These are phyloP conservation scores for Xanthoconium purpureum DNA, from an alignment of 768 basidiomycete genomes.

Conservation along the genomic window DNA sequence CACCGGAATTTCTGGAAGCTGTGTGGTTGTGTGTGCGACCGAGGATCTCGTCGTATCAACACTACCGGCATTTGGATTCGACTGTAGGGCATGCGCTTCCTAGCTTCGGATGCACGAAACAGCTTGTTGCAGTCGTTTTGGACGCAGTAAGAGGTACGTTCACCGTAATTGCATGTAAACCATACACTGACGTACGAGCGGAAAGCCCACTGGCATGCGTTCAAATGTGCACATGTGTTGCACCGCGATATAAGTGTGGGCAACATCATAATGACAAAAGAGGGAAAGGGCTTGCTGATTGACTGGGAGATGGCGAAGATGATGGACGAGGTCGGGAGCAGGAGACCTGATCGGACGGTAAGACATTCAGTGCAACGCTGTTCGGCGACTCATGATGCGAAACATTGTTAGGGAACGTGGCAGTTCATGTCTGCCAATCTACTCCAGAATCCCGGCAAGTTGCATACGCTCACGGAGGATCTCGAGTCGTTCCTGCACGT, in stretches of 20 bases:
- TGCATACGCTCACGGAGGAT: constrained; percentile 29
- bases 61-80: not conserved
- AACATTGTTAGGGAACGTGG: not conserved
- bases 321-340: not conserved
- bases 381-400: not conserved
- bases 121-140: not conserved
- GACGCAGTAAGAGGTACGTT: not conserved
- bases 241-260: constrained; percentile 28
- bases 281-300: constrained; percentile 13
- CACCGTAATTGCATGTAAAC: no score
- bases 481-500: constrained; percentile 31
- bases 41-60: not conserved
- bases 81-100: not conserved
- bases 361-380: no score
- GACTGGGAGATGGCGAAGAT: constrained; percentile 24
- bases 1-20: not conserved
- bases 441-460: constrained; percentile 14
- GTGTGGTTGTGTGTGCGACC: not conserved
- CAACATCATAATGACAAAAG: constrained; percentile 22
- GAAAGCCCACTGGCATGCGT: constrained; percentile 24
- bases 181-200: not conserved
- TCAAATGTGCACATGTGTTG: constrained; percentile 9
- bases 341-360: constrained; percentile 1
- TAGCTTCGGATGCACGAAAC: not conserved
- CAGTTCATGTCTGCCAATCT: constrained; percentile 12